These are phyloP conservation scores for Pichia nanzhaoensis DNA, from an alignment of 805 yeast species.

Conservation along the genomic window DNA sequence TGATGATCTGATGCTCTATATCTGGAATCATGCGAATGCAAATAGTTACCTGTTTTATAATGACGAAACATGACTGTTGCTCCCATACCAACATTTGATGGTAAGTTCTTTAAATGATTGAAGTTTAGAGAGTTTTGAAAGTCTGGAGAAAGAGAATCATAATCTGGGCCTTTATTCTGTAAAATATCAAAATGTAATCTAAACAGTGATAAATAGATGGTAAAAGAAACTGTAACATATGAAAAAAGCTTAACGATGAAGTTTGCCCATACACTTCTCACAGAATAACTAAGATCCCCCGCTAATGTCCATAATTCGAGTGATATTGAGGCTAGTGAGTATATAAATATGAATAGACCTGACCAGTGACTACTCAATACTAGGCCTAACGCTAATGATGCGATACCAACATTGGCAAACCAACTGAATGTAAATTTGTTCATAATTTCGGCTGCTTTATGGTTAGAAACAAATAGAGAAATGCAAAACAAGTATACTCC, in stretches of 20 bases:
- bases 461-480: slow-evolving; percentile 36
- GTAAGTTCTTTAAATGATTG: slow-evolving; percentile 34
- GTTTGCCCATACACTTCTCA: slow-evolving; percentile 36
- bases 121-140: slow-evolving; percentile 55
- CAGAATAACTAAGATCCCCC: slow-evolving; percentile 57
- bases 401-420: slow-evolving; percentile 41
- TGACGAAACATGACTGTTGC: slow-evolving; percentile 70
- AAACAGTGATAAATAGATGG: slow-evolving; percentile 52
- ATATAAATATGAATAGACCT: slow-evolving; percentile 49
- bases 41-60: slow-evolving; percentile 62
- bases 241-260: slow-evolving; percentile 31
- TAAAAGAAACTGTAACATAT: slow-evolving; percentile 47
- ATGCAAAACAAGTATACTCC: slow-evolving; percentile 40
- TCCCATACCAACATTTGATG: slow-evolving; percentile 69
- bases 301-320: slow-evolving; percentile 57
- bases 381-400: slow-evolving; percentile 48
- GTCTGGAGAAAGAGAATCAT: slow-evolving; percentile 56
- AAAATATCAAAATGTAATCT: slow-evolving; percentile 47
- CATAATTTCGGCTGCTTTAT: slow-evolving; percentile 24
- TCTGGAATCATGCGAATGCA: slow-evolving; percentile 65
- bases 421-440: slow-evolving; percentile 43
- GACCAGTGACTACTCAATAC: slow-evolving; percentile 60
- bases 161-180: slow-evolving; percentile 49
- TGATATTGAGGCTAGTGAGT: slow-evolving; percentile 8
- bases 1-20: slow-evolving; percentile 57